Percentiles rank a stretch among this genome's conserved stretches.
Evolutionary conservation across 768 basidiomycete species (phyloP).

Genomic region (Naganishia randhawae): DNA sequence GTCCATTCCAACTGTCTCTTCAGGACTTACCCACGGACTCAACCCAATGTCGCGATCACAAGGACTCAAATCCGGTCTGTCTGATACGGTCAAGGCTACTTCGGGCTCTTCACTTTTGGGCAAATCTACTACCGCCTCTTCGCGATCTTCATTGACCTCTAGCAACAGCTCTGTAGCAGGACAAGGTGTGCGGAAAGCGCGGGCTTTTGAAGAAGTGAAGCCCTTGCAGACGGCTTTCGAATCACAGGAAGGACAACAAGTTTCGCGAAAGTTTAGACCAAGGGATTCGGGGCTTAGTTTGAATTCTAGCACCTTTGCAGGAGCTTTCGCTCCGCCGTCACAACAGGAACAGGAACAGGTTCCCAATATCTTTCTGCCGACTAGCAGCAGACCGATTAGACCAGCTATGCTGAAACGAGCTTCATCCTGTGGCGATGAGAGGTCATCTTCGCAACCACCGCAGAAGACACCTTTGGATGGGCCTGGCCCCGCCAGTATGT

Average conservation of each 20-base stretch:
- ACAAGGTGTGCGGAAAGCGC: constrained; percentile 41
- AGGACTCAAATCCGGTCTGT: constrained; percentile 46
- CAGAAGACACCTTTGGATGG: constrained; percentile 40
- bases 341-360: neutral
- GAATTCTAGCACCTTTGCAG: constrained; percentile 29
- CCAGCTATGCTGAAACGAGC: constrained; percentile 46
- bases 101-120: constrained; percentile 24
- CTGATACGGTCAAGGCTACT: constrained; percentile 34
- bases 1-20: constrained; percentile 20
- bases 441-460: constrained; percentile 25
- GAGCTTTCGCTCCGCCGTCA: neutral
- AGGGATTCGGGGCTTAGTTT: constrained; percentile 44
- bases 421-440: constrained; percentile 43
- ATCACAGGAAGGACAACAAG: constrained; percentile 26
- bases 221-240: constrained; percentile 47
- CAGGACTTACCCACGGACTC: neutral
- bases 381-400: constrained; percentile 29
- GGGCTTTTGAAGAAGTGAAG: constrained; percentile 48
- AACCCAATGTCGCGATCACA: constrained; percentile 42
- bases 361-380: constrained; percentile 27
- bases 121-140: constrained; percentile 39
- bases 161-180: constrained; percentile 27
- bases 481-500: constrained; percentile 36
- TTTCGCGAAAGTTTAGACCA: constrained; percentile 46
- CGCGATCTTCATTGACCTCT: constrained; percentile 30